Evolutionary conservation across 345 rosid genomes (phyloP).

Genomic region (Corchorus olitorius): DNA sequence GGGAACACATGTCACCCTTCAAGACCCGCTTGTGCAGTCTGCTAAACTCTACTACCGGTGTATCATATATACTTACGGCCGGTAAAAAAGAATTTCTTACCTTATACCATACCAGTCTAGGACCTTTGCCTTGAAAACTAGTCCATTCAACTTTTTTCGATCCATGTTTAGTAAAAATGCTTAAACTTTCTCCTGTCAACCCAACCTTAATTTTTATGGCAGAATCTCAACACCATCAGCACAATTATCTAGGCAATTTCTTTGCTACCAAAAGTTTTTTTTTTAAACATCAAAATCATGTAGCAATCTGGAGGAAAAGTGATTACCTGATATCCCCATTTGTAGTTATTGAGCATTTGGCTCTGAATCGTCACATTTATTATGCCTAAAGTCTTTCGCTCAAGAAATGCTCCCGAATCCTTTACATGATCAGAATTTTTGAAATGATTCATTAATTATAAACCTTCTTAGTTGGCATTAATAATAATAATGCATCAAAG

Average conservation of each 20-base stretch:
- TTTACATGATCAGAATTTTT: conserved; percentile 3
- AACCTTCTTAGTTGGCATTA: background rate
- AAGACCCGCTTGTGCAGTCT: too few species aligned
- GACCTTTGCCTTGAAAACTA: conserved; percentile 20
- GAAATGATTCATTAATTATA: background rate
- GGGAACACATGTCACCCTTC: too few species aligned
- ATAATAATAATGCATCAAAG: background rate
- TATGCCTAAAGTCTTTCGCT: conserved; percentile 43
- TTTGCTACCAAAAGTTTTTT: too few species aligned
- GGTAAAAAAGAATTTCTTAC: conserved; percentile 27
- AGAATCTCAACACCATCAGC: background rate
- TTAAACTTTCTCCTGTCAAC: conserved; percentile 45
- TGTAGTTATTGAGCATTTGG: conserved; percentile 31
- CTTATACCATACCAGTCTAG: conserved; percentile 61
- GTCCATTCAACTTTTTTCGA: conserved; percentile 41
- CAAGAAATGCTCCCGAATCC: conserved; percentile 64
- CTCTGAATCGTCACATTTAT: conserved; percentile 33
- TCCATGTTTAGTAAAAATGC: conserved; percentile 37
- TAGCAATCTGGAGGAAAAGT: background rate
- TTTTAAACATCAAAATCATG: too few species aligned
- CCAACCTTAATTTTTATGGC: conserved; percentile 42
- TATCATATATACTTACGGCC: background rate
- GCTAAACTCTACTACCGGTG: too few species aligned
- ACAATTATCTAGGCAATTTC: background rate
- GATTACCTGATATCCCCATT: conserved; percentile 70